A percentile compares a stretch with the other conserved stretches of the same genome.
These are phyloP conservation scores for Smittium mucronatum DNA, from an alignment of 371 early-diverging fungal species.

Conservation along the genomic window DNA sequence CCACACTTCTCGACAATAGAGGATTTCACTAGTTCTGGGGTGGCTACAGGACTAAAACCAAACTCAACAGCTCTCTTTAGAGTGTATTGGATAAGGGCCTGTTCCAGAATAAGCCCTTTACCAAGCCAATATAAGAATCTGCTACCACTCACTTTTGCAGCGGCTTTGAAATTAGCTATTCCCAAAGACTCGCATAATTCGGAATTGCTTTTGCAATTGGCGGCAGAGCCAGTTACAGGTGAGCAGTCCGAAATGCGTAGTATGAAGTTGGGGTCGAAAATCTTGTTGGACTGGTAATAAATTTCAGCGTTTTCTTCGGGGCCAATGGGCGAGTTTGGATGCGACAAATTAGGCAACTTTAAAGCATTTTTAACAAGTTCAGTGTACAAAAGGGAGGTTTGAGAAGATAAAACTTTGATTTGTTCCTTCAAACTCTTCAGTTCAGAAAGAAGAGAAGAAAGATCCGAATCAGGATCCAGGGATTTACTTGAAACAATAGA, in stretches of 20 bases:
- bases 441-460: not conserved
- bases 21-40: slow-evolving; percentile 75
- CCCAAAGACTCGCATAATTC: slow-evolving; percentile 44
- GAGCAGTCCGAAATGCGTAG: too few relatives aligned
- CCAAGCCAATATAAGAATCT: slow-evolving; percentile 79
- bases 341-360: slow-evolving; percentile 25
- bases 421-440: not conserved
- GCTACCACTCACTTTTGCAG: slow-evolving; percentile 68
- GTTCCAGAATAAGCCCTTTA: slow-evolving; percentile 69
- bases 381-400: not conserved
- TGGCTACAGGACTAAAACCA: slow-evolving; percentile 55
- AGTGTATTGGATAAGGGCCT: slow-evolving; percentile 75
- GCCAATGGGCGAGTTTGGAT: slow-evolving; percentile 28
- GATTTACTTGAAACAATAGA: too few relatives aligned
- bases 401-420: not conserved
- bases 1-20: slow-evolving; percentile 80
- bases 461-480: not conserved
- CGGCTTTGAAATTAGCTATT: slow-evolving; percentile 73
- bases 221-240: too few relatives aligned
- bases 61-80: slow-evolving; percentile 53
- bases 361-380: slow-evolving; percentile 18
- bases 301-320: slow-evolving; percentile 15
- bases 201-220: slow-evolving; percentile 44
- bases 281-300: not conserved
- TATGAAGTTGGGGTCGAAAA: too few relatives aligned